A percentile compares a stretch with the other conserved stretches of the same genome.
Evolutionary conservation across 306 rosid species (phyloP).

Genomic region (Quercus aquifolioides): DNA sequence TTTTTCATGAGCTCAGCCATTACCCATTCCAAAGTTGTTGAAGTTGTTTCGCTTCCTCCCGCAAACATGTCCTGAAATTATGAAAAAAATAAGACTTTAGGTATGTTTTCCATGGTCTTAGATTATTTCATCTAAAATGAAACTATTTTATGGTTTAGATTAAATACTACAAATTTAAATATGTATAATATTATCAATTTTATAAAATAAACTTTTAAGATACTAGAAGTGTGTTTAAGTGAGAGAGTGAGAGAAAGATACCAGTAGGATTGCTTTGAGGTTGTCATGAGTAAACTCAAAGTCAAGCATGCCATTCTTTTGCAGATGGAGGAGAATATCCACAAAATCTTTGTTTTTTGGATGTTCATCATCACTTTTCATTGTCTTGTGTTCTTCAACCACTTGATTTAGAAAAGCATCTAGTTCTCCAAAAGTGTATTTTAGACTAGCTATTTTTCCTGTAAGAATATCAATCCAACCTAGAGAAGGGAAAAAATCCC

Average conservation of each 20-base stretch:
- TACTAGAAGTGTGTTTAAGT: too few relatives aligned
- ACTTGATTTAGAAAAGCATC: slow-evolving; percentile 6
- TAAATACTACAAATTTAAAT: too few relatives aligned
- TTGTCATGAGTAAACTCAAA: slow-evolving; percentile 13
- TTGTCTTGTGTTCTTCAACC: background rate
- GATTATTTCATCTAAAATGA: too few relatives aligned
- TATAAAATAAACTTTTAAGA: too few relatives aligned
- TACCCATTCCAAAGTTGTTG: slow-evolving; percentile 23
- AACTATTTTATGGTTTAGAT: too few relatives aligned
- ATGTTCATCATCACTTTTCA: background rate
- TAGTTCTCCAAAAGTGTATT: background rate
- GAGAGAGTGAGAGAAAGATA: background rate
- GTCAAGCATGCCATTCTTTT: background rate
- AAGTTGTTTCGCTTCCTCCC: slow-evolving; percentile 5
- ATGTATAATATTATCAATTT: too few relatives aligned
- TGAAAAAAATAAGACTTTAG: background rate
- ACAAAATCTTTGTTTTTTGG: slow-evolving; percentile 20
- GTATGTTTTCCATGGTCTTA: background rate
- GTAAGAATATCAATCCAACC: slow-evolving; percentile 8
- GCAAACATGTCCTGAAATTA: slow-evolving; percentile 29
- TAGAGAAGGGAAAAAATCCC: slow-evolving; percentile 6
- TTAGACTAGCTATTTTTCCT: background rate
- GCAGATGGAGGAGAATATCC: slow-evolving; percentile 35
- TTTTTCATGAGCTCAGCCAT: slow-evolving; percentile 32
- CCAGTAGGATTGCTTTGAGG: slow-evolving; percentile 23